Evolutionary conservation across 202 grass and related monocot genomes (phyloP).

Genomic region (Miscanthus sacchariflorus): DNA sequence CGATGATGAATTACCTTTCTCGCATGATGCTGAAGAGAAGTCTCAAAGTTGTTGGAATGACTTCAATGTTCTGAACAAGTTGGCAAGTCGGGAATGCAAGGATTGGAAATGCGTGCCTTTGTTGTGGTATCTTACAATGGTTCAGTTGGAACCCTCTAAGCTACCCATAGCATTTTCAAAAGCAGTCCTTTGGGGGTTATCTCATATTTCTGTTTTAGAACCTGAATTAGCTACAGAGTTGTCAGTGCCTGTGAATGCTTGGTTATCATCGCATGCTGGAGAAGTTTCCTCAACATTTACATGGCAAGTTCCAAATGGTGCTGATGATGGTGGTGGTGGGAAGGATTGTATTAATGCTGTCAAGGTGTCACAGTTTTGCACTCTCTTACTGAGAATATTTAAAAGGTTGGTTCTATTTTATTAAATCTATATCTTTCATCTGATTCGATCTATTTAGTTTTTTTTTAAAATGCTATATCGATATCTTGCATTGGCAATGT

Average conservation of each 20-base stretch:
- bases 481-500: conserved; percentile 27
- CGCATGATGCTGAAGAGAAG: conserved; percentile 54
- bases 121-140: conserved; percentile 84
- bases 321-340: conserved; percentile 85
- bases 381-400: conserved; percentile 68
- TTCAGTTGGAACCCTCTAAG: conserved; percentile 75
- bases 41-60: conserved; percentile 82
- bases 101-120: conserved; percentile 90
- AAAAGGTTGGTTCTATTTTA: conserved; percentile 73
- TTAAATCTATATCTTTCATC: conserved; percentile 35
- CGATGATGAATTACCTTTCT: conserved; percentile 73
- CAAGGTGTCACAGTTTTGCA: conserved; percentile 68
- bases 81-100: conserved; percentile 76
- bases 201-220: conserved; percentile 81
- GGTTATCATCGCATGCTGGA: conserved; percentile 70
- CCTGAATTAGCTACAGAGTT: conserved; percentile 58
- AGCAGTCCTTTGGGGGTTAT: conserved; percentile 88
- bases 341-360: conserved; percentile 80
- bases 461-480: conserved; percentile 12
- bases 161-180: conserved; percentile 93
- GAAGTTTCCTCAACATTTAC: conserved; percentile 80
- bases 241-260: conserved; percentile 68
- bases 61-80: conserved; percentile 80
- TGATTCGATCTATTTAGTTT: conserved; percentile 41
- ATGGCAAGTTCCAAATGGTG: conserved; percentile 88